Evolutionary conservation across 2,329 filamentous ascomycete genomes (phyloP).

Genomic region (Fusarium paranaense): DNA sequence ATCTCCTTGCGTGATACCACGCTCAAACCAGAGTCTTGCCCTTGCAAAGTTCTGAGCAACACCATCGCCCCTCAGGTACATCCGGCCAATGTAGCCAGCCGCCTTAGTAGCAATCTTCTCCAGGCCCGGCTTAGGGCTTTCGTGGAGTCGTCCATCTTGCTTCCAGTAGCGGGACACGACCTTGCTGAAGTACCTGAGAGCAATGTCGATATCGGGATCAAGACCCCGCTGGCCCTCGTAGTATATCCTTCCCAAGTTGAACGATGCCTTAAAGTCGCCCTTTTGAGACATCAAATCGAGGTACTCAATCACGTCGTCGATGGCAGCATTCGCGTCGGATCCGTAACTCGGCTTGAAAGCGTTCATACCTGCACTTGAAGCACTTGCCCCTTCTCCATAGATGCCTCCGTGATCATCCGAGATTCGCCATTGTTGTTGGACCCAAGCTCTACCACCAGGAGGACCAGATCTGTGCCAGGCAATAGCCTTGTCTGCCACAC

Average conservation of each 20-base stretch:
- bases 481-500: slow-evolving; percentile 93
- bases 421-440: slow-evolving; percentile 83
- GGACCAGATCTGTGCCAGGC: slow-evolving; percentile 89
- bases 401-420: slow-evolving; percentile 92
- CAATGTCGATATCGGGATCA: slow-evolving; percentile 77
- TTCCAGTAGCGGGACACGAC: slow-evolving; percentile 86
- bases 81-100: slow-evolving; percentile 87
- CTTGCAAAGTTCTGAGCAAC: slow-evolving; percentile 81
- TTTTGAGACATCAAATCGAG: slow-evolving; percentile 90
- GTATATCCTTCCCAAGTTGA: slow-evolving; percentile 85
- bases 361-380: slow-evolving; percentile 85
- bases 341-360: slow-evolving; percentile 78
- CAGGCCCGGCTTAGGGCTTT: slow-evolving; percentile 75
- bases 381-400: slow-evolving; percentile 95
- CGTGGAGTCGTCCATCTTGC: slow-evolving; percentile 78
- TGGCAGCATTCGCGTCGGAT: slow-evolving; percentile 84
- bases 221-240: slow-evolving; percentile 87
- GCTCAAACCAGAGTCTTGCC: slow-evolving; percentile 85
- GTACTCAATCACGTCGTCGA: slow-evolving; percentile 96
- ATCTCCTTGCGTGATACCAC: slow-evolving; percentile 80
- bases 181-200: slow-evolving; percentile 83
- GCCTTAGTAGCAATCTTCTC: slow-evolving; percentile 86
- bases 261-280: slow-evolving; percentile 87
- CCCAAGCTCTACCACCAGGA: slow-evolving; percentile 84
- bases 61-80: slow-evolving; percentile 90